Evolutionary conservation across 129 eudicot genomes (phyloP).

Genomic region (Erigeron canadensis): DNA sequence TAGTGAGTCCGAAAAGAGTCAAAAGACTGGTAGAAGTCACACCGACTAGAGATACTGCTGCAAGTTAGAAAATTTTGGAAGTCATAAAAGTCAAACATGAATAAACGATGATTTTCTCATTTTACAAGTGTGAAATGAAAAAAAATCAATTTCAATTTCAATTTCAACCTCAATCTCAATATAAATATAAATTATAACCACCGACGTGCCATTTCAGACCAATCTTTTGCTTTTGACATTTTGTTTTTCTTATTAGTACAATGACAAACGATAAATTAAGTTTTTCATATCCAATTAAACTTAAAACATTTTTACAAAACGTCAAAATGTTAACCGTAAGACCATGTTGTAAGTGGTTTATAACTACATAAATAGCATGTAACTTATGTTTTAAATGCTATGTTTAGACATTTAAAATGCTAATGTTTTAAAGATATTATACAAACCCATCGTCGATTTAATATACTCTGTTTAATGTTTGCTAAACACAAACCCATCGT

Average conservation of each 20-base stretch:
- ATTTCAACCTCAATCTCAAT: neutral
- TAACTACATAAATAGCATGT: too few relatives aligned
- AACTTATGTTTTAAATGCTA: too few relatives aligned
- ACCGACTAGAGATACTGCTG: constrained; percentile 12
- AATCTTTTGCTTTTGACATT: constrained; percentile 1
- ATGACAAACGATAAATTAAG: too few relatives aligned
- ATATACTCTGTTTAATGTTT: too few relatives aligned
- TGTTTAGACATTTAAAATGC: too few relatives aligned
- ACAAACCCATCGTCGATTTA: too few relatives aligned
- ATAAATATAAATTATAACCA: constrained; percentile 22
- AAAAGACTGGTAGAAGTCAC: neutral
- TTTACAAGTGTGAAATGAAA: constrained; percentile 25
- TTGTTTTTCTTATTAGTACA: neutral
- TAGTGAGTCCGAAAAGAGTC: neutral
- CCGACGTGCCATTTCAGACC: constrained; percentile 36
- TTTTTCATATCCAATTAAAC: too few relatives aligned
- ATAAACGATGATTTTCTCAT: constrained; percentile 9
- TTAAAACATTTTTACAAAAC: too few relatives aligned
- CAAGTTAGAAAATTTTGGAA: constrained; percentile 9
- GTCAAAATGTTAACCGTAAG: too few relatives aligned
- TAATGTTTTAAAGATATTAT: too few relatives aligned
- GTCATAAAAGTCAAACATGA: constrained; percentile 23
- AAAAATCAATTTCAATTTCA: neutral
- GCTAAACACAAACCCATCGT: too few relatives aligned
- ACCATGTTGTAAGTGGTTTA: too few relatives aligned